A percentile compares a stretch with the other conserved stretches of the same genome.
Evolutionary conservation across 768 basidiomycete species (phyloP).

Genomic region (Mycena pura): DNA sequence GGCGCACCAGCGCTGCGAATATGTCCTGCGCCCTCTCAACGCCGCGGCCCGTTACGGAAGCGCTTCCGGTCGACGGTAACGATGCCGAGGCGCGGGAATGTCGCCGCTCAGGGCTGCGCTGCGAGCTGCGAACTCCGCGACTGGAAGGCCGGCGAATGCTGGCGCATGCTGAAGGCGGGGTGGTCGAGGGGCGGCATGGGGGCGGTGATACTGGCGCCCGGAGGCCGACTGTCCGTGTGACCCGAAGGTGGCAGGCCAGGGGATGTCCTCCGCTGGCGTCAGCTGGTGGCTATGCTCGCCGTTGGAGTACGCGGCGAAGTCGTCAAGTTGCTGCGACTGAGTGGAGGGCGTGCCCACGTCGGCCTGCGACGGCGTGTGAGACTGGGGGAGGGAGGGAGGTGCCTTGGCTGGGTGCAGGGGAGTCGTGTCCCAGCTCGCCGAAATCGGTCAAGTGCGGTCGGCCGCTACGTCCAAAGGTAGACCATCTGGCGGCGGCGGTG

Average conservation of each 20-base stretch:
- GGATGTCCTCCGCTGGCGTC: slow-evolving; percentile 5
- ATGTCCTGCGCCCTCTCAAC: slow-evolving; percentile 22
- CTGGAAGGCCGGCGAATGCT: not conserved
- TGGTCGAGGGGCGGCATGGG: slow-evolving; percentile 22
- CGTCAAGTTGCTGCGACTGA: slow-evolving; percentile 17
- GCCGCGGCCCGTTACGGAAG: not conserved
- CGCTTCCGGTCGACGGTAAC: slow-evolving; percentile 22
- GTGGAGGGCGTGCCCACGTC: slow-evolving; percentile 18
- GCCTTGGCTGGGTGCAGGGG: slow-evolving; percentile 19
- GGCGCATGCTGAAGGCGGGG: slow-evolving; percentile 13
- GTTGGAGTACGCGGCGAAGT: slow-evolving; percentile 9
- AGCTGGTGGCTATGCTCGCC: slow-evolving; percentile 14
- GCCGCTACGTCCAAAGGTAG: slow-evolving; percentile 23
- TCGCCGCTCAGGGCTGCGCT: not conserved
- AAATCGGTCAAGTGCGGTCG: slow-evolving; percentile 17
- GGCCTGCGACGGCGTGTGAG: slow-evolving; percentile 4
- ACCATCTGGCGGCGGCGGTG: slow-evolving; percentile 10
- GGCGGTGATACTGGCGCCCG: no score
- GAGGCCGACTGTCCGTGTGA: slow-evolving; percentile 7
- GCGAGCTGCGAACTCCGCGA: not conserved
- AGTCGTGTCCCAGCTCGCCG: slow-evolving; percentile 13
- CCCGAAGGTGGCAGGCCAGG: slow-evolving; percentile 26
- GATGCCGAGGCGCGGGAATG: slow-evolving; percentile 18
- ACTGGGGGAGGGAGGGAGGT: slow-evolving; percentile 14
- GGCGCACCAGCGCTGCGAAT: slow-evolving; percentile 12